Base-by-base conservation (phyloP, 2,329 filamentous ascomycete species). In the Diaporthe nobilis region DNA sequence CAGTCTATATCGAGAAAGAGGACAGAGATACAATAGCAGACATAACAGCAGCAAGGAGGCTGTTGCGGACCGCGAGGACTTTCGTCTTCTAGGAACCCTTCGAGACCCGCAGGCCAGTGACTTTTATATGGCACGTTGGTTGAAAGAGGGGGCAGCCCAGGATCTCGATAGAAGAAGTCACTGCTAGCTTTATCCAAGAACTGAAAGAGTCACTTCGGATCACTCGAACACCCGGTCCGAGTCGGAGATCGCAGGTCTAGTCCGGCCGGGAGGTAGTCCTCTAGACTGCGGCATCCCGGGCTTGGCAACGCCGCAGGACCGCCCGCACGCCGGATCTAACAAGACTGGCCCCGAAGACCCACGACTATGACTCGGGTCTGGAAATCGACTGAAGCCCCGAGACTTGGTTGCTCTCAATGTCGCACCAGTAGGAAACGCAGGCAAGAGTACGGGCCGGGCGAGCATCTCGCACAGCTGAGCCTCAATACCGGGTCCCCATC, bases 261-360 rank as follows among this genome's bases (percentile, higher is more conserved):
- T 34, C 31, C 67, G 51, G 51, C 34, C 68, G 37, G 51, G 51
- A 22, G 37, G 37, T 13, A 34, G 51, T 44, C 28, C 39, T 25
- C 17, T 31, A 58, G 37, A 22, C 42, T 28, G 6, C 31, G 42
- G 28, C 34, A 20, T 5, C 49, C 22, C n/a, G 25, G 51, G 49
- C 67, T 71, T 71, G 65, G 67, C 67, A 71, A 22, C 39, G 67
- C 49, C 51, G 53, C 9, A 55, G 12, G 34, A 28, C 47, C 34
- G 22, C 17, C 37, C 58, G 37, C 4, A 4, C 6, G 28, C 67
- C 67, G 49, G 67, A 31, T 28, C 49, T 31, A 28, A 22, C 34
- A 20, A 34, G 9, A 42, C n/a, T 53, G 28, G 34, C 67, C 25
- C 58, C 37, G 58, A 22, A 44, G 37, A 61, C 12, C 37, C 22